Evolutionary conservation across 2,329 filamentous ascomycete genomes (phyloP).

Genomic region (Coccinonectria pachysandricola): DNA sequence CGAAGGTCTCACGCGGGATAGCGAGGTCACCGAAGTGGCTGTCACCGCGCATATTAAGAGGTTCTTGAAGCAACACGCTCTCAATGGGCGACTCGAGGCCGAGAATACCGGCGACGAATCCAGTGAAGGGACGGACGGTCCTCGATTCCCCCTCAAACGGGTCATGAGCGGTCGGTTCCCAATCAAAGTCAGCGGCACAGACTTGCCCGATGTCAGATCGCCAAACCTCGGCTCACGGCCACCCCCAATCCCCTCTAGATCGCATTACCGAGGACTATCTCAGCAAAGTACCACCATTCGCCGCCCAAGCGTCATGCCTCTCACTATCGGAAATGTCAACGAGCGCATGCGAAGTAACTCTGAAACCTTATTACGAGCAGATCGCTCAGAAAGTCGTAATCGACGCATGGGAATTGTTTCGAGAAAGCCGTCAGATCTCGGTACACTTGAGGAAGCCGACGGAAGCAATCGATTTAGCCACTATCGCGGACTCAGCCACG

Average conservation of each 20-base stretch:
- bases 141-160: conserved; percentile 56
- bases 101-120: conserved; percentile 50
- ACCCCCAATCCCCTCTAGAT: conserved; percentile 65
- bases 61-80: conserved; percentile 43
- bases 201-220: conserved; percentile 57
- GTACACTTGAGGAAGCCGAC: conserved; percentile 52
- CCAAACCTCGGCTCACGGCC: conserved; percentile 51
- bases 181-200: conserved; percentile 63
- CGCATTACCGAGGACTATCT: conserved; percentile 68
- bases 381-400: conserved; percentile 44
- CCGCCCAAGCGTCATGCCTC: conserved; percentile 61
- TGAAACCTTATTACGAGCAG: conserved; percentile 45
- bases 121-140: conserved; percentile 71
- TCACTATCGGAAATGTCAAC: conserved; percentile 58
- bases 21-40: conserved; percentile 51
- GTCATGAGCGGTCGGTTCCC: conserved; percentile 56
- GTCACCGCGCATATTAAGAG: conserved; percentile 53
- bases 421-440: conserved; percentile 48
- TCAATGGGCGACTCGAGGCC: conserved; percentile 41
- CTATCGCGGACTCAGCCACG: conserved; percentile 55
- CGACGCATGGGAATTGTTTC: conserved; percentile 56
- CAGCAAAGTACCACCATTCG: conserved; percentile 56
- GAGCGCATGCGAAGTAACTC: conserved; percentile 59
- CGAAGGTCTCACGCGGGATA: conserved; percentile 43
- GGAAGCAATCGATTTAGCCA: conserved; percentile 57